Conservation (phyloP, 495 filamentous ascomycete genomes). For the Entonaema liquescens region DNA sequence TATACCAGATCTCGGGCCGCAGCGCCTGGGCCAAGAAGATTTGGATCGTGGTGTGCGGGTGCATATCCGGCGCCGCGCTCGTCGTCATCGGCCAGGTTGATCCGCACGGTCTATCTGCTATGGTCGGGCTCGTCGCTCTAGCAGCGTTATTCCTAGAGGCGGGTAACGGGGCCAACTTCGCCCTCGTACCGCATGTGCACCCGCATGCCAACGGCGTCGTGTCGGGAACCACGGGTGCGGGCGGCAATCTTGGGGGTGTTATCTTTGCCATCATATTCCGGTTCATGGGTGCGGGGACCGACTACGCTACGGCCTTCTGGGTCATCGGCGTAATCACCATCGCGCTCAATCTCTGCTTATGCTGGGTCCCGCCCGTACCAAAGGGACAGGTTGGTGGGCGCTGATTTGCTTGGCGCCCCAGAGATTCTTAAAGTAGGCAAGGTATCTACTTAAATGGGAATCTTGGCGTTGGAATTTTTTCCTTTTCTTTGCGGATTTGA, state of each 20-base stretch:
- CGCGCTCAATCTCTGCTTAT: conserved; percentile 68
- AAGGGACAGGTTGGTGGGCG: conserved; percentile 72
- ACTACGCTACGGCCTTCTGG: conserved; percentile 78
- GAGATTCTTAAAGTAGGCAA: background rate
- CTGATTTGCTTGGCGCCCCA: conserved; percentile 35
- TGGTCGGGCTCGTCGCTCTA: conserved; percentile 78
- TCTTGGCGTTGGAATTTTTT: background rate
- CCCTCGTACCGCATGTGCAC: conserved; percentile 84
- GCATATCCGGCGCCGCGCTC: conserved; percentile 72
- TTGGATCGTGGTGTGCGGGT: conserved; percentile 68
- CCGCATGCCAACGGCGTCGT: conserved; percentile 75
- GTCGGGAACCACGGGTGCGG: conserved; percentile 77
- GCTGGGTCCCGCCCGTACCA: conserved; percentile 78
- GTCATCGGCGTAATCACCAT: conserved; percentile 83
- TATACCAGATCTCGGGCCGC: conserved; percentile 67
- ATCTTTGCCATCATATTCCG: conserved; percentile 88
- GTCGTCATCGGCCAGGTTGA: conserved; percentile 75
- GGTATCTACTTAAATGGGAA: background rate
- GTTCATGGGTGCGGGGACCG: conserved; percentile 65
- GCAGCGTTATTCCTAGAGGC: conserved; percentile 86
- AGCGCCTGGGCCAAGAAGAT: conserved; percentile 80
- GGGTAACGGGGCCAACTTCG: conserved; percentile 86
- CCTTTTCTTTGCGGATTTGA: background rate
- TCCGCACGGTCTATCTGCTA: conserved; percentile 64
- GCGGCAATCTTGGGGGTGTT: conserved; percentile 86